Percentiles rank a stretch among this genome's conserved stretches.
phyloP scores from a whole-genome alignment of 1,284 basidiomycete genomes.

The Ganoderma sp. region DNA sequence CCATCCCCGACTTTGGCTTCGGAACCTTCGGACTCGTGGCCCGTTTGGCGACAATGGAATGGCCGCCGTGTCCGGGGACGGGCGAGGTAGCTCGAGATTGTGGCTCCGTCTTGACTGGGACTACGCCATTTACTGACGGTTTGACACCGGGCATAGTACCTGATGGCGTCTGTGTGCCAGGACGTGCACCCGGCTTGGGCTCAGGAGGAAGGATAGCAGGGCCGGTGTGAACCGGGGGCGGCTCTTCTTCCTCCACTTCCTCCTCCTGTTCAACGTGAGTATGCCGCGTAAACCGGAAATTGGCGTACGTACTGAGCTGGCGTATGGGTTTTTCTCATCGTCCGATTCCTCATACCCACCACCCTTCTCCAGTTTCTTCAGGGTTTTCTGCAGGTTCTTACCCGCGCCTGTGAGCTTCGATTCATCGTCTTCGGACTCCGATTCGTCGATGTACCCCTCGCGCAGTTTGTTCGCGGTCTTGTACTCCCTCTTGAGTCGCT shows the following conservation, averaged over 20 bases:
- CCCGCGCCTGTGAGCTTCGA: constrained; percentile 68
- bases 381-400: constrained; percentile 79
- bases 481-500: constrained; percentile 85
- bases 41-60: constrained; percentile 80
- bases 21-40: constrained; percentile 78
- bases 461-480: constrained; percentile 75
- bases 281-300: constrained; percentile 2
- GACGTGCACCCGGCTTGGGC: constrained; percentile 43
- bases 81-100: constrained; percentile 61
- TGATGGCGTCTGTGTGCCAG: constrained; percentile 42
- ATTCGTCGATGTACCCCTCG: constrained; percentile 71
- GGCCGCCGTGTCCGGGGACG: constrained; percentile 61
- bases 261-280: constrained; percentile 46
- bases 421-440: constrained; percentile 71
- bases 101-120: constrained; percentile 36
- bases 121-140: constrained; percentile 40
- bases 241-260: constrained; percentile 73
- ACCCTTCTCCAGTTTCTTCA: constrained; percentile 76
- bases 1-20: constrained; percentile 55
- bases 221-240: constrained; percentile 52
- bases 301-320: constrained; percentile 63
- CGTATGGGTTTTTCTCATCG: constrained; percentile 82
- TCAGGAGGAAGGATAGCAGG: constrained; percentile 63
- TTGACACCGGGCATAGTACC: constrained; percentile 31
- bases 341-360: constrained; percentile 84